These are phyloP conservation scores for Neofusicoccum kwambonambiense DNA, from an alignment of 2,329 filamentous ascomycete genomes.

Conservation along the genomic window DNA sequence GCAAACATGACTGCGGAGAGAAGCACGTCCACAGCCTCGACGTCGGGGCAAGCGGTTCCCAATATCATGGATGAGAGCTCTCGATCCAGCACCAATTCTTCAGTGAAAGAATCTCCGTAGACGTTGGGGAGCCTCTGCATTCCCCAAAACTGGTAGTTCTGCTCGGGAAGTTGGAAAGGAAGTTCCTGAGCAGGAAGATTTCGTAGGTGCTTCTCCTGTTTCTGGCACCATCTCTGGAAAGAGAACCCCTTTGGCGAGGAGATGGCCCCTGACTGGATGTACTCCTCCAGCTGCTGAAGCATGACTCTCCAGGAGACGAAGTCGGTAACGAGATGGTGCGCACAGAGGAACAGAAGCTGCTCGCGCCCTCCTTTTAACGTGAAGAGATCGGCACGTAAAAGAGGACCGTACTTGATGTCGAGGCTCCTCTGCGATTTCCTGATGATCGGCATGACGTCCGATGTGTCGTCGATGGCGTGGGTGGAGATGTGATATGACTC, in stretches of 20 bases:
- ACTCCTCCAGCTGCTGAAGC: slow-evolving; percentile 37
- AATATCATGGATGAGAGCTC: slow-evolving; percentile 30
- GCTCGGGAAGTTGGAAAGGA: slow-evolving; percentile 26
- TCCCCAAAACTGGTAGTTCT: slow-evolving; percentile 39
- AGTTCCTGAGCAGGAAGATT: slow-evolving; percentile 27
- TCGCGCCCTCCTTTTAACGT: slow-evolving; percentile 27
- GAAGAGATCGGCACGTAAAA: slow-evolving; percentile 45
- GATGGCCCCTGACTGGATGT: slow-evolving; percentile 27
- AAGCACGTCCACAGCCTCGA: slow-evolving; percentile 8
- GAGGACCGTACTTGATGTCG: slow-evolving; percentile 35
- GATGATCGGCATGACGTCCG: slow-evolving; percentile 2
- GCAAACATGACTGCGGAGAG: background rate
- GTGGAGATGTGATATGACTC: slow-evolving; percentile 29
- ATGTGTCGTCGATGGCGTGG: background rate
- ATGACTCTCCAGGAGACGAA: slow-evolving; percentile 42
- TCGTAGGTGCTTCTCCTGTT: slow-evolving; percentile 32
- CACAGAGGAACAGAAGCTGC: slow-evolving; percentile 31
- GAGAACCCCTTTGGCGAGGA: slow-evolving; percentile 32
- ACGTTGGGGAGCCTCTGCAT: slow-evolving; percentile 34
- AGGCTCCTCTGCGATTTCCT: slow-evolving; percentile 27
- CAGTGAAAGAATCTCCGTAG: slow-evolving; percentile 33
- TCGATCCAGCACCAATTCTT: slow-evolving; percentile 31
- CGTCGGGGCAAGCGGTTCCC: background rate
- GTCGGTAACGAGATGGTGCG: slow-evolving; percentile 38
- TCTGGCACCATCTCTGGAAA: slow-evolving; percentile 38